Evolutionary conservation across 768 basidiomycete genomes (phyloP).

Genomic region (Suillus alpinus): DNA sequence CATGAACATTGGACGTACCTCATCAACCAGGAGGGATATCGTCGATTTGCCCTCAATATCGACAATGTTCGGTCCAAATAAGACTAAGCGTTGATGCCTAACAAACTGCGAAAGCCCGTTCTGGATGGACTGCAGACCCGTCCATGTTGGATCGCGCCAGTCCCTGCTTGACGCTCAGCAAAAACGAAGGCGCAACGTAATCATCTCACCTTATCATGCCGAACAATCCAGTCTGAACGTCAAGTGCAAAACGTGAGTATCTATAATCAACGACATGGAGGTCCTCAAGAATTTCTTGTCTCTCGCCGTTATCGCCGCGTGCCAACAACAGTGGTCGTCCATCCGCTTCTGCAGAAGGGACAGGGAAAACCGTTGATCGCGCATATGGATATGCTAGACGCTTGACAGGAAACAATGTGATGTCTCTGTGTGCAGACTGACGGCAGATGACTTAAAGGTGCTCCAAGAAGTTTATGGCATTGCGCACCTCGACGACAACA

Average conservation of each 20-base stretch:
- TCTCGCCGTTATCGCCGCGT: constrained; percentile 28
- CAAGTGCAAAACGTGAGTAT: constrained; percentile 86
- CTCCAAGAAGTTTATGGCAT: constrained; percentile 1
- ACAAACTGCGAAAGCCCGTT: constrained; percentile 54
- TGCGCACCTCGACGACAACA: constrained; percentile 84
- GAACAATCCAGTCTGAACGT: constrained; percentile 82
- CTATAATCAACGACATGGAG: constrained; percentile 85
- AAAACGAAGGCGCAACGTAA: not conserved
- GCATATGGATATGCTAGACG: constrained; percentile 72
- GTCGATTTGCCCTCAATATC: constrained; percentile 89
- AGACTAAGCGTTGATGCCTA: constrained; percentile 59
- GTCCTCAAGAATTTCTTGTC: constrained; percentile 40
- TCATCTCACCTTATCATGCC: constrained; percentile 66
- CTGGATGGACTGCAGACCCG: constrained; percentile 56
- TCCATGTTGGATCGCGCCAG: constrained; percentile 86
- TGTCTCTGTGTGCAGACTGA: constrained; percentile 82
- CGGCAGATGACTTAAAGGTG: not conserved
- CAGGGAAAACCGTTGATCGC: constrained; percentile 76
- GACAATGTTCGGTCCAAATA: constrained; percentile 87
- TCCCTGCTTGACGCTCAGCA: constrained; percentile 48
- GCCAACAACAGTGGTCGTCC: constrained; percentile 21
- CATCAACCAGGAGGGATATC: constrained; percentile 76
- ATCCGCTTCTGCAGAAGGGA: constrained; percentile 29
- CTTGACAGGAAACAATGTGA: constrained; percentile 71
- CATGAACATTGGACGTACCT: constrained; percentile 50